Conservation (phyloP, 768 basidiomycete genomes). For the Imleria badia region DNA sequence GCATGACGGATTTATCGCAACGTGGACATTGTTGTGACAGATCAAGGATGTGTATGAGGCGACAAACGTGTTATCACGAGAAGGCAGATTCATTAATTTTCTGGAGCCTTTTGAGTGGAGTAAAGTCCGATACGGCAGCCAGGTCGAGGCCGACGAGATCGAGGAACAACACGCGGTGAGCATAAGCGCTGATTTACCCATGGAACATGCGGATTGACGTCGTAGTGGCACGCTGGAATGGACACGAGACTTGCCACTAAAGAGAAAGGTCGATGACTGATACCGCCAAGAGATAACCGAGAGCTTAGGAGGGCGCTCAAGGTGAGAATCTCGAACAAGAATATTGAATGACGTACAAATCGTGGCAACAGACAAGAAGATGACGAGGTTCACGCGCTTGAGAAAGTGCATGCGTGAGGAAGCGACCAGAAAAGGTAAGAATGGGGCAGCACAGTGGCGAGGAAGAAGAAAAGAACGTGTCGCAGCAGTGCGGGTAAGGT, state of each 20-base stretch:
- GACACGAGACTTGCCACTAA: conserved; percentile 31
- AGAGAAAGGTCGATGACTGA: conserved; percentile 17
- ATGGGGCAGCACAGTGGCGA: conserved; percentile 50
- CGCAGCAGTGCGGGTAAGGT: conserved; percentile 64
- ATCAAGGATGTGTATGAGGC: conserved; percentile 67
- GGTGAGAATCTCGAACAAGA: conserved; percentile 31
- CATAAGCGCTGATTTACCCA: conserved; percentile 51
- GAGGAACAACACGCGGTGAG: conserved; percentile 62
- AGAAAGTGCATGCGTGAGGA: conserved; percentile 35
- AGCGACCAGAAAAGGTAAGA: conserved; percentile 57
- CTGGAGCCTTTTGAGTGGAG: conserved; percentile 70
- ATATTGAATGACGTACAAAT: conserved; percentile 34
- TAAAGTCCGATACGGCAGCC: conserved; percentile 54
- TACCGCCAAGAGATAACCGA: conserved; percentile 30
- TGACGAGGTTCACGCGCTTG: conserved; percentile 31
- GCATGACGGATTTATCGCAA: conserved; percentile 66
- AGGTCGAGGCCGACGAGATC: conserved; percentile 63
- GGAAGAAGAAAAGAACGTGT: conserved; percentile 57
- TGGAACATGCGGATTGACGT: conserved; percentile 36
- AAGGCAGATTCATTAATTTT: conserved; percentile 61
- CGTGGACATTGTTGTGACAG: conserved; percentile 68
- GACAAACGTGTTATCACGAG: conserved; percentile 68
- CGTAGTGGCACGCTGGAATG: conserved; percentile 25
- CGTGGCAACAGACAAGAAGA: conserved; percentile 23
- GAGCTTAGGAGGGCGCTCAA: conserved; percentile 7